Conservation (phyloP, 108 stramenopile species). For the Conticribra weissflogii region DNA sequence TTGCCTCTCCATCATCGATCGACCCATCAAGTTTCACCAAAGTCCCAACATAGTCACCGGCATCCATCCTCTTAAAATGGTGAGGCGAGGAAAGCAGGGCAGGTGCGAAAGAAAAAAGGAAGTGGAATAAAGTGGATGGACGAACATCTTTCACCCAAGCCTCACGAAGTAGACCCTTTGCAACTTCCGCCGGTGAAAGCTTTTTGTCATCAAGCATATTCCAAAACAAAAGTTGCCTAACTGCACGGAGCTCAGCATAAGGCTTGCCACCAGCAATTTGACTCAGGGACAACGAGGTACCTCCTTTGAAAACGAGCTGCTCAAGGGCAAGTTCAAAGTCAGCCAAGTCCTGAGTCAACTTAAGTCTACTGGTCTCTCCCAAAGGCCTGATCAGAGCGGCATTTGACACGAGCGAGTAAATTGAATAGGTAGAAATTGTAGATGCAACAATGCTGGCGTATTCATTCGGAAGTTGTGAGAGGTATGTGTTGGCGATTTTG, state of each 20-base stretch:
- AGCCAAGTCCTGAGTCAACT: constrained; percentile 83
- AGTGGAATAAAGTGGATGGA: constrained; percentile 84
- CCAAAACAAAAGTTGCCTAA: constrained; percentile 88
- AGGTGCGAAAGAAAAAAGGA: constrained; percentile 83
- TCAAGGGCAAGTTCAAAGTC: constrained; percentile 84
- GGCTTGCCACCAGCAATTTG: constrained; percentile 81
- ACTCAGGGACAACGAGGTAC: constrained; percentile 52
- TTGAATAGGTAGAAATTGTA: constrained; percentile 76
- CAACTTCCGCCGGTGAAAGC: constrained; percentile 51
- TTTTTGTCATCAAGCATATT: constrained; percentile 76
- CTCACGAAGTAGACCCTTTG: constrained; percentile 77
- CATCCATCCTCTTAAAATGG: constrained; percentile 78
- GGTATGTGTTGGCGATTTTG: constrained; percentile 52
- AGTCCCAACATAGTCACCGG: constrained; percentile 76
- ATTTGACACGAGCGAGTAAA: constrained; percentile 86
- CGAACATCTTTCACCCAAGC: constrained; percentile 85
- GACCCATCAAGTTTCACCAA: constrained; percentile 75
- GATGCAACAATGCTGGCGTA: constrained; percentile 71
- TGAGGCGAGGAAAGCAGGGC: constrained; percentile 80
- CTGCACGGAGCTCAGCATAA: constrained; percentile 84
- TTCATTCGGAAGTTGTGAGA: constrained; percentile 68
- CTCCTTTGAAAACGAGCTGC: constrained; percentile 74
- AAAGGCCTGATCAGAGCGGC: constrained; percentile 77
- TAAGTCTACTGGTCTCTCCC: constrained; percentile 68
- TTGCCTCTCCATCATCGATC: constrained; percentile 83